phyloP scores from a whole-genome alignment of 352 stramenopile genomes.

The Pythium insidiosum region DNA sequence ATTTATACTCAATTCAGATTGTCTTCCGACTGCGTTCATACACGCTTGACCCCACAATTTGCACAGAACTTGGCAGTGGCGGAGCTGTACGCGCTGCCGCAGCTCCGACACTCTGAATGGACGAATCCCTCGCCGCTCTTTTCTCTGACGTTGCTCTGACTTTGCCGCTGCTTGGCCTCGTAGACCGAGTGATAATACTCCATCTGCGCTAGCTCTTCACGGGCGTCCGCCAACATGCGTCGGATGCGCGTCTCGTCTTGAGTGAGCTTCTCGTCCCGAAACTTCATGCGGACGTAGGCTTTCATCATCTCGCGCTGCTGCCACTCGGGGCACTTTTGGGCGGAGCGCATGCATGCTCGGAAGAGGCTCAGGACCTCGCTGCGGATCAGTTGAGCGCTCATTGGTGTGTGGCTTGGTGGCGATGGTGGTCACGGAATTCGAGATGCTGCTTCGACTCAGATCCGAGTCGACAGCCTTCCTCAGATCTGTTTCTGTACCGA shows the following conservation, averaged over 20 bases:
- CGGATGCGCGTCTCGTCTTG: slow-evolving; percentile 49
- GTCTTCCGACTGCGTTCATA: too few relatives aligned
- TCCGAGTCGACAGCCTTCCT: too few relatives aligned
- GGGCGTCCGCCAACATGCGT: slow-evolving; percentile 43
- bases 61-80: slow-evolving; percentile 64
- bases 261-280: slow-evolving; percentile 40
- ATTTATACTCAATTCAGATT: too few relatives aligned
- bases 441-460: too few relatives aligned
- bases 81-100: slow-evolving; percentile 31
- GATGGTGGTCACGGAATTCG: too few relatives aligned
- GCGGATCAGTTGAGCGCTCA: too few relatives aligned
- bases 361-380: slow-evolving; percentile 62
- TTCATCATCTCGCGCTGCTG: slow-evolving; percentile 84
- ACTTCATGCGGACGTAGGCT: slow-evolving; percentile 72
- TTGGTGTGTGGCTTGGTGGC: too few relatives aligned
- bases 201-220: slow-evolving; percentile 79
- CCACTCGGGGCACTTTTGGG: slow-evolving; percentile 62
- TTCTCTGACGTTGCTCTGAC: slow-evolving; percentile 4
- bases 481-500: slow-evolving; percentile 6
- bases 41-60: slow-evolving; percentile 55
- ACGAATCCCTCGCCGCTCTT: neutral
- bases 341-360: slow-evolving; percentile 64
- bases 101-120: slow-evolving; percentile 22
- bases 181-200: slow-evolving; percentile 85
- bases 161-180: slow-evolving; percentile 40